Evolutionary conservation across 805 yeast species (phyloP).

Genomic region (Candida anglica): DNA sequence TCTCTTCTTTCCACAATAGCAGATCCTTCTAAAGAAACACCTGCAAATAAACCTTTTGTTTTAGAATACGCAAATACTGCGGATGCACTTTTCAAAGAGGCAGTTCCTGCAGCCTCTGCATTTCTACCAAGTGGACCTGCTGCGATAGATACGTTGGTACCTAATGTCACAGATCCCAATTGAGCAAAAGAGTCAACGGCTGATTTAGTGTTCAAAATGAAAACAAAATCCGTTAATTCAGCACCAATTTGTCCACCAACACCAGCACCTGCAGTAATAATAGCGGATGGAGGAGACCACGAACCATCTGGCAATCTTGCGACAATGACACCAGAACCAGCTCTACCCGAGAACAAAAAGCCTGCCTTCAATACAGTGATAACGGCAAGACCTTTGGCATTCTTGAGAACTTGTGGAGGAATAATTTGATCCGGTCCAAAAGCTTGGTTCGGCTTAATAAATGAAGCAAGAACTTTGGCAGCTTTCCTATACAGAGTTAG

Average conservation of each 20-base stretch:
- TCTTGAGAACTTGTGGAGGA: constrained; percentile 81
- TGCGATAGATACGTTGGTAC: constrained; percentile 92
- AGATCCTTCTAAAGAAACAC: constrained; percentile 95
- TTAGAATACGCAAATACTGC: constrained; percentile 93
- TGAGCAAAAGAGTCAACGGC: constrained; percentile 95
- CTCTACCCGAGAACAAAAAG: constrained; percentile 91
- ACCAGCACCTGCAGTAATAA: constrained; percentile 96
- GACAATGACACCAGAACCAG: constrained; percentile 94
- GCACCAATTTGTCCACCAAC: constrained; percentile 98
- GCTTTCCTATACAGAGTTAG: constrained; percentile 60
- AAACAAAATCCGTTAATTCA: constrained; percentile 93
- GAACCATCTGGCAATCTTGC: constrained; percentile 91
- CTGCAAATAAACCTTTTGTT: constrained; percentile 95
- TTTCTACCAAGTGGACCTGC: constrained; percentile 98
- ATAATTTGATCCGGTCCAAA: constrained; percentile 85
- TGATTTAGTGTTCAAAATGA: constrained; percentile 77
- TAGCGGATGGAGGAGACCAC: constrained; percentile 98
- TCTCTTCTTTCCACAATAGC: constrained; percentile 96
- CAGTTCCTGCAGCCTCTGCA: constrained; percentile 96
- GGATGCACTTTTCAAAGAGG: constrained; percentile 80
- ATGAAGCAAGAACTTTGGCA: constrained; percentile 84
- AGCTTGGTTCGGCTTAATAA: constrained; percentile 91
- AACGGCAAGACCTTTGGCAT: constrained; percentile 90
- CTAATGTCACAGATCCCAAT: constrained; percentile 88
- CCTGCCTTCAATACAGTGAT: constrained; percentile 97